phyloP scores from a whole-genome alignment of 116 monocot species.

The Trichopus zeylanicus region DNA sequence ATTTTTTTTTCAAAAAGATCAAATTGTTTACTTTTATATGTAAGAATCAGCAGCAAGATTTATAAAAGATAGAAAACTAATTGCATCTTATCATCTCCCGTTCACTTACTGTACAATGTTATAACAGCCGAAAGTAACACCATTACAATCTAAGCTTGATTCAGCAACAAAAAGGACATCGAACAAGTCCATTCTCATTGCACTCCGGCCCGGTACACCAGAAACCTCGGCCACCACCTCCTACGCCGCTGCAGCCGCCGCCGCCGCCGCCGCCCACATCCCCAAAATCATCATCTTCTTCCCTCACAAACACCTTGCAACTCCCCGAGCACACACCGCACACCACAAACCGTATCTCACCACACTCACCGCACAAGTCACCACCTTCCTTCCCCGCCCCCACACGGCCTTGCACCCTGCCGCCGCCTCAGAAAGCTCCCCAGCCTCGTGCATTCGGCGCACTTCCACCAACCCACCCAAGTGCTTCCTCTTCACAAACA shows the following conservation, averaged over 20 bases:
- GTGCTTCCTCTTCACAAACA: conserved; percentile 8
- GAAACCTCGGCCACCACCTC: too few relatives aligned
- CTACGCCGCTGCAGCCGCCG: neutral
- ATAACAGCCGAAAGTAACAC: neutral
- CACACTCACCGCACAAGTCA: neutral
- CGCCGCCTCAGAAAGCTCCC: conserved; percentile 18
- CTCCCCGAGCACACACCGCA: conserved; percentile 4
- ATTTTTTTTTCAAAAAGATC: too few relatives aligned
- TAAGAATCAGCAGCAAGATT: too few relatives aligned
- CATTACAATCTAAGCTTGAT: neutral
- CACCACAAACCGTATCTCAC: conserved; percentile 3
- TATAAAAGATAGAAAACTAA: too few relatives aligned
- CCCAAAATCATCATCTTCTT: conserved; percentile 5
- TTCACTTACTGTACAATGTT: neutral
- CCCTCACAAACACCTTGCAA: conserved; percentile 22
- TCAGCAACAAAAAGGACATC: conserved; percentile 31
- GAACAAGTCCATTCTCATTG: conserved; percentile 30
- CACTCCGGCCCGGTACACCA: conserved; percentile 23
- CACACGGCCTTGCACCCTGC: conserved; percentile 6
- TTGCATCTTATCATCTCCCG: too few relatives aligned
- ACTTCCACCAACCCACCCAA: conserved; percentile 11
- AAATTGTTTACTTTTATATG: too few relatives aligned
- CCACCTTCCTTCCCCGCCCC: neutral
- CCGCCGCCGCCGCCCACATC: conserved; percentile 1
- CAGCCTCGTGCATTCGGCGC: conserved; percentile 19